A percentile compares a stretch with the other conserved stretches of the same genome.
Conservation (phyloP, 2,329 filamentous ascomycete genomes). For the Exophiala alcalophila region DNA sequence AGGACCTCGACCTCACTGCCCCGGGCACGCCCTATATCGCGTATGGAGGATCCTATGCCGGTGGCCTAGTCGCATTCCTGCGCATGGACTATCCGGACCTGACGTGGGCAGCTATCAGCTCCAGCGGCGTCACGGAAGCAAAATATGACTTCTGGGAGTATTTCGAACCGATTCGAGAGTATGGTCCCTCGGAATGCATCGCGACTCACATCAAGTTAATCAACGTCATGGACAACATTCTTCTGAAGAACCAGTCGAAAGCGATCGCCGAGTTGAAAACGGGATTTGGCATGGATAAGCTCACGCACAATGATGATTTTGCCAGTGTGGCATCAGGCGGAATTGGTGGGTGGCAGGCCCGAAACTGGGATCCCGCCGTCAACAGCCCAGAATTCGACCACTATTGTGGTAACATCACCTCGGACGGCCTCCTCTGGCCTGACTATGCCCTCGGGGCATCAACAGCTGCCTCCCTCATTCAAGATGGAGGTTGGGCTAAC, state of each 20-base stretch:
- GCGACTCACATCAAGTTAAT: slow-evolving; percentile 60
- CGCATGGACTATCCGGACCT: slow-evolving; percentile 73
- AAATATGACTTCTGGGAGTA: slow-evolving; percentile 74
- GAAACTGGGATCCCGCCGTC: slow-evolving; percentile 59
- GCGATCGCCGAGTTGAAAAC: slow-evolving; percentile 50
- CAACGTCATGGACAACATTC: slow-evolving; percentile 58
- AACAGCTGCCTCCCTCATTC: slow-evolving; percentile 46
- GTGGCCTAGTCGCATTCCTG: slow-evolving; percentile 72
- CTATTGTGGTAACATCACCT: slow-evolving; percentile 58
- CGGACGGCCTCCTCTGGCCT: slow-evolving; percentile 44
- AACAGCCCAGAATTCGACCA: slow-evolving; percentile 49
- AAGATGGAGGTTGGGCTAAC: slow-evolving; percentile 48
- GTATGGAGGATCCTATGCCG: slow-evolving; percentile 82
- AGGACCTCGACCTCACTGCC: slow-evolving; percentile 64
- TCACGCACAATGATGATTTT: slow-evolving; percentile 54
- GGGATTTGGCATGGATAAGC: slow-evolving; percentile 42
- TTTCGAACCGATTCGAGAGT: slow-evolving; percentile 57
- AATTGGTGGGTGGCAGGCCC: slow-evolving; percentile 53
- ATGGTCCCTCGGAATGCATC: slow-evolving; percentile 62
- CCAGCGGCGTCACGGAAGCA: slow-evolving; percentile 73
- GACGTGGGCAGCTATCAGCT: slow-evolving; percentile 76
- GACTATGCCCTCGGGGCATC: slow-evolving; percentile 38
- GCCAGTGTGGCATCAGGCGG: slow-evolving; percentile 45
- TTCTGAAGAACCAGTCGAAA: slow-evolving; percentile 48
- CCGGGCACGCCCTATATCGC: slow-evolving; percentile 67